Evolutionary conservation across 1,284 basidiomycete species (phyloP), one percentile per base, ranked within the genome.

Genomic region (Pseudomicrostroma phylloplanum): DNA sequence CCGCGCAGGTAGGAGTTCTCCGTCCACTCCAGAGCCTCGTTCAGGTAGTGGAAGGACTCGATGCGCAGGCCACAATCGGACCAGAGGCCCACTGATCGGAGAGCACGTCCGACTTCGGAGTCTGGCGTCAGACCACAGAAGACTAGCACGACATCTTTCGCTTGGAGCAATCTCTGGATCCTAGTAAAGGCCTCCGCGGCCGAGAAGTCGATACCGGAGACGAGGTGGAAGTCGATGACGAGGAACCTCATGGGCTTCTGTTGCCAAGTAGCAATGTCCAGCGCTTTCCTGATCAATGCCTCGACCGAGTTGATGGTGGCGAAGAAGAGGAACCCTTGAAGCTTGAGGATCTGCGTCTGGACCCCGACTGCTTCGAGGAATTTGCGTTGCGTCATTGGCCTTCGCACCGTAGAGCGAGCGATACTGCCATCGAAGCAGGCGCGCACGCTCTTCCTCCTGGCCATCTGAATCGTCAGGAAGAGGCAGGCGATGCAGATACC

Each of bases 401-500:
- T 83, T 6, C 94, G 86, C 1, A 97, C 94, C 1, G 93, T 92
- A 7, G 92, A 96, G 79, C 92, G 66, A 7, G 78, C 78, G 4
- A 72, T 65, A 21, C 67, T 69, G 15, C 78, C 78, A 57, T 76
- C 73, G 56, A 79, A 69, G 48, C 75, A 69, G 17, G 77, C 67
- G 7, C 76, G 67, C 6, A 79, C 71, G 26, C 69, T 74, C 63
- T 71, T 73, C 2, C 74, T 51, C 2, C 93, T 85, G 63, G 97
- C 92, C 62, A 92, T 94, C 74, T 96, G 91, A 1, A 97, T 85
- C 23, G 98, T 96, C 75, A 98, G 97, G 82, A 96, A 96, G 80
- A 96, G 85, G 77, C 90, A 96, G 67, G 91, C 91, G 60, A 92
- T 86, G 61, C 94, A 82, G 73, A 96, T 91, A 12, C 94, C 96